Conservation (phyloP, 352 stramenopile genomes). For the Phytophthora palmivora region DNA sequence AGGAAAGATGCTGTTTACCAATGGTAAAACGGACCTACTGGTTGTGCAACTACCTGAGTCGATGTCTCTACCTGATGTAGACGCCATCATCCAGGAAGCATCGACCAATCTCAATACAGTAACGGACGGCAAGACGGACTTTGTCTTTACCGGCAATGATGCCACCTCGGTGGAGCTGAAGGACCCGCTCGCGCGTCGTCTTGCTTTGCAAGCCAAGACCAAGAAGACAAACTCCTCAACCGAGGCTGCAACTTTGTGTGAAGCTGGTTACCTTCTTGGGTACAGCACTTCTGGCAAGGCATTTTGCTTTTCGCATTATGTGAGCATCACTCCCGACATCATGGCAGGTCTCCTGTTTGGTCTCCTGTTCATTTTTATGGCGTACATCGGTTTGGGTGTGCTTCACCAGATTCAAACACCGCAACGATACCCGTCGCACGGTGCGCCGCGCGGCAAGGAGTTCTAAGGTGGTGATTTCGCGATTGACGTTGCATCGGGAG, state of each 20-base stretch:
- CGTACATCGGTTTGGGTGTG: slow-evolving; percentile 73
- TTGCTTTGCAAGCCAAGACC: slow-evolving; percentile 37
- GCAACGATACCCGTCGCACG: slow-evolving; percentile 69
- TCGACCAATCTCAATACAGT: slow-evolving; percentile 40
- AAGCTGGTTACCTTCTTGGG: slow-evolving; percentile 68
- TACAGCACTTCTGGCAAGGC: slow-evolving; percentile 58
- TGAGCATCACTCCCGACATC: slow-evolving; percentile 84
- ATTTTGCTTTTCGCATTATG: slow-evolving; percentile 89
- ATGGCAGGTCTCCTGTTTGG: slow-evolving; percentile 78
- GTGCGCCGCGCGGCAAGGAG: slow-evolving; percentile 83
- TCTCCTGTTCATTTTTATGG: slow-evolving; percentile 83
- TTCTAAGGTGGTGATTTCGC: slow-evolving; percentile 50
- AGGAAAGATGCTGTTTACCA: slow-evolving; percentile 46
- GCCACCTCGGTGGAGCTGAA: slow-evolving; percentile 35
- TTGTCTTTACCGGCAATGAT: slow-evolving; percentile 70
- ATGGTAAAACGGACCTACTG: slow-evolving; percentile 67
- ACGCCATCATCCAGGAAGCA: slow-evolving; percentile 54
- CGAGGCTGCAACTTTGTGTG: slow-evolving; percentile 53
- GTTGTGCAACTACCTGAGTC: slow-evolving; percentile 59
- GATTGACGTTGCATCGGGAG: slow-evolving; percentile 13
- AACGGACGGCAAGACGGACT: slow-evolving; percentile 54
- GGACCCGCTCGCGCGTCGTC: slow-evolving; percentile 38
- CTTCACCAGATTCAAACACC: slow-evolving; percentile 85
- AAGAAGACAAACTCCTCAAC: slow-evolving; percentile 27
- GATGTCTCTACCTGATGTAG: slow-evolving; percentile 44